Percentiles rank a stretch among this genome's conserved stretches.
Conservation (phyloP, 441 rosid genomes). For the Erysimum pusillum region DNA sequence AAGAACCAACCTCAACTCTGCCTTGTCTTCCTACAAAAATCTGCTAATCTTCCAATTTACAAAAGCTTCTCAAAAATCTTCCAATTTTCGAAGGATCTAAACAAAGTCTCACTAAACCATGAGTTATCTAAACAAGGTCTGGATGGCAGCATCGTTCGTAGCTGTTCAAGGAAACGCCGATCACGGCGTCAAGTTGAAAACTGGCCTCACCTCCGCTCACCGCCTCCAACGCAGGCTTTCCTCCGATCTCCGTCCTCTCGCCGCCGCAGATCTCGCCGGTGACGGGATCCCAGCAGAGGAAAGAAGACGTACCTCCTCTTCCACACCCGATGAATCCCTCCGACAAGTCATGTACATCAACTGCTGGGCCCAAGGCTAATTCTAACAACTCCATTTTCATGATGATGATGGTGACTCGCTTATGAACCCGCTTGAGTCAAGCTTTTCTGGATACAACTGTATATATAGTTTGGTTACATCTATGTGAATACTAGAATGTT, state of each 20-base stretch:
- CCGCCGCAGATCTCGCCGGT: constrained; percentile 31
- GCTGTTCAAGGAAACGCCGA: constrained; percentile 75
- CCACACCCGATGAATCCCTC: constrained; percentile 66
- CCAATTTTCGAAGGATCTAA: not conserved
- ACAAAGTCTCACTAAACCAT: not conserved
- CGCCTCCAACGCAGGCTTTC: constrained; percentile 53
- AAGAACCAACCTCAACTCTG: constrained; percentile 2
- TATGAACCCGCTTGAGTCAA: not conserved
- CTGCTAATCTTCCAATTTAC: not conserved
- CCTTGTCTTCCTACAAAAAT: constrained; percentile 22
- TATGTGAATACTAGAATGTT: constrained; percentile 38
- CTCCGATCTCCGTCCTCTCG: constrained; percentile 63
- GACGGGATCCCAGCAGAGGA: constrained; percentile 17
- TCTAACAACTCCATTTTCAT: not conserved
- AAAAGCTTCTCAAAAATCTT: not conserved
- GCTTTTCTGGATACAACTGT: constrained; percentile 32
- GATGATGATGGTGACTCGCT: constrained; percentile 21
- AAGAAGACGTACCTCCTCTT: constrained; percentile 31
- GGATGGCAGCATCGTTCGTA: constrained; percentile 80
- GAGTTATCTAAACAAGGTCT: constrained; percentile 59
- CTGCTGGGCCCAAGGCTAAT: constrained; percentile 86
- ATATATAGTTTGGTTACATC: constrained; percentile 31
- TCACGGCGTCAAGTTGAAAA: constrained; percentile 59
- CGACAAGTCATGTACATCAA: constrained; percentile 82
- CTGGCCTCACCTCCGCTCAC: constrained; percentile 56